A percentile compares a stretch with the other conserved stretches of the same genome.
Evolutionary conservation across 2,329 filamentous ascomycete genomes (phyloP).

Genomic region (Chrysoporthe cubensis): DNA sequence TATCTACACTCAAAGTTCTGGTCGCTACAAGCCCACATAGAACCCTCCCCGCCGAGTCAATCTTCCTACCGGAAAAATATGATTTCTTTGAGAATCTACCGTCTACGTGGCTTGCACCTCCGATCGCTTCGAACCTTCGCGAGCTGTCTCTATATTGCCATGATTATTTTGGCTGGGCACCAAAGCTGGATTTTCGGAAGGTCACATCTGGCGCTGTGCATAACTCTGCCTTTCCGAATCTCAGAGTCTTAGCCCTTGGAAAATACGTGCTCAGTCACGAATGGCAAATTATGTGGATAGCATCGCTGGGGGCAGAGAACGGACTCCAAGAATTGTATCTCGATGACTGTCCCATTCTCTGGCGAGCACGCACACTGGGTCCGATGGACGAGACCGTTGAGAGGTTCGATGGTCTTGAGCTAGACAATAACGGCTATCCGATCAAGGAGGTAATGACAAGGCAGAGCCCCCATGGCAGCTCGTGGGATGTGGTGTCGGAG

Average conservation of each 20-base stretch:
- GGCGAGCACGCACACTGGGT: slow-evolving; percentile 4
- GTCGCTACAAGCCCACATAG: neutral
- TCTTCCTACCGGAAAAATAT: slow-evolving; percentile 25
- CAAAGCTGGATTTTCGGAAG: slow-evolving; percentile 41
- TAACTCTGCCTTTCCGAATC: slow-evolving; percentile 39
- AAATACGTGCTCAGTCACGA: slow-evolving; percentile 48
- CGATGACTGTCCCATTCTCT: slow-evolving; percentile 46
- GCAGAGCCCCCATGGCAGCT: neutral
- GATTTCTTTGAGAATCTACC: slow-evolving; percentile 32
- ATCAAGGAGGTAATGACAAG: slow-evolving; percentile 5
- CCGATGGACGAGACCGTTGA: slow-evolving; percentile 1
- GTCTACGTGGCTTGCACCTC: slow-evolving; percentile 31
- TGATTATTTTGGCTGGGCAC: slow-evolving; percentile 46
- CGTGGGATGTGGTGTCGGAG: neutral
- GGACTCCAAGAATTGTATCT: slow-evolving; percentile 43
- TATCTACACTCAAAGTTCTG: slow-evolving; percentile 10
- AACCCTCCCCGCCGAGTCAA: neutral
- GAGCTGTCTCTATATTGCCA: slow-evolving; percentile 45
- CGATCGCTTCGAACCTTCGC: slow-evolving; percentile 32
- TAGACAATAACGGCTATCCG: slow-evolving; percentile 15
- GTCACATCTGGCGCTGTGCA: slow-evolving; percentile 17
- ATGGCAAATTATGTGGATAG: slow-evolving; percentile 52
- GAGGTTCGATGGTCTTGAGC: neutral
- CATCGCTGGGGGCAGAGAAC: slow-evolving; percentile 38
- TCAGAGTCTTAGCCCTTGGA: slow-evolving; percentile 45